Percentiles rank a stretch among this genome's conserved stretches.
Conservation (phyloP, 1,284 basidiomycete species). For the Peniophora sp. region DNA sequence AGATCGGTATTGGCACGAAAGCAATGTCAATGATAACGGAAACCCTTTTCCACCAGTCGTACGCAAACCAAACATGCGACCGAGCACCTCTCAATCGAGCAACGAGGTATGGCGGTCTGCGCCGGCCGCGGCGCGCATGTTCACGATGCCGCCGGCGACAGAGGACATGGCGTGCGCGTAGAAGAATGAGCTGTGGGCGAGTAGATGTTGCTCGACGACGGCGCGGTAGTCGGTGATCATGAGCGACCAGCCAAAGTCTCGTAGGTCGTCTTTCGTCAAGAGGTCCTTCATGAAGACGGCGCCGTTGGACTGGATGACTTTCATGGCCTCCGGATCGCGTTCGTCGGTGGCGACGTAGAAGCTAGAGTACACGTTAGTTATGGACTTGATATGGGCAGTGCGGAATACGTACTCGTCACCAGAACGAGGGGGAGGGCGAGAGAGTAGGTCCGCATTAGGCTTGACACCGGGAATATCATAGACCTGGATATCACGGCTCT, state of each 20-base stretch:
- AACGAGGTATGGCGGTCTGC: conserved; percentile 27
- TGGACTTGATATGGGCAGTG: not conserved
- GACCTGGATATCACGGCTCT: conserved; percentile 6
- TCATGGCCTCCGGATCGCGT: conserved; percentile 24
- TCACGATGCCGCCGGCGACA: conserved; percentile 33
- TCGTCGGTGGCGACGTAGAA: conserved; percentile 45
- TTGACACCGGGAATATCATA: conserved; percentile 21
- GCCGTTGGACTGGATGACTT: conserved; percentile 25
- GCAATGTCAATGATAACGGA: no score
- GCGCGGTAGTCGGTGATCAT: conserved; percentile 36
- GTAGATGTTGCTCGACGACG: conserved; percentile 34
- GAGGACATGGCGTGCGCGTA: conserved; percentile 37
- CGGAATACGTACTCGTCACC: conserved; percentile 7
- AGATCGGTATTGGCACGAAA: no score
- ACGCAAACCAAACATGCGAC: not conserved
- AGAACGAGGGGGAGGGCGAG: conserved; percentile 1
- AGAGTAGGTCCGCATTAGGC: conserved; percentile 13
- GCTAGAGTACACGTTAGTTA: conserved; percentile 15
- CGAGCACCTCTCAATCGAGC: conserved; percentile 8
- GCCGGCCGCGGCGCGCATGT: conserved; percentile 30
- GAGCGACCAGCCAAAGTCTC: conserved; percentile 32
- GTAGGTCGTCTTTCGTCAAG: conserved; percentile 31
- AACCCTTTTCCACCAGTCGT: no score
- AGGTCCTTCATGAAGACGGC: conserved; percentile 35
- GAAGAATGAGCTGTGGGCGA: conserved; percentile 31